Conservation (phyloP, 140 eudicot genomes). For the Stevia rebaudiana region DNA sequence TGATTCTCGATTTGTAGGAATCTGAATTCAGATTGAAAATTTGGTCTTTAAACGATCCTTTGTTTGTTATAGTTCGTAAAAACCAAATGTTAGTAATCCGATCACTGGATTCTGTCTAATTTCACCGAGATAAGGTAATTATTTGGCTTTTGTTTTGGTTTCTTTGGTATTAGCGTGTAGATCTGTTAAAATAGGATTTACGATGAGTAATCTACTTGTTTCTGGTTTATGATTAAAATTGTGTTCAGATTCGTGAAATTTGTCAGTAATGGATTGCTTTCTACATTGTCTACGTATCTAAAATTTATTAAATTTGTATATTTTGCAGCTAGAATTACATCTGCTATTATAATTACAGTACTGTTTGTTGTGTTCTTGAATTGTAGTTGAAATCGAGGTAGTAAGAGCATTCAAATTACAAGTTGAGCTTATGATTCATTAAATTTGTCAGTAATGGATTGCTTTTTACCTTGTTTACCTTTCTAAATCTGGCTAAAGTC, state of each 20-base stretch:
- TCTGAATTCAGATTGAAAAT: constrained; percentile 27
- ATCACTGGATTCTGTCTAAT: constrained; percentile 40
- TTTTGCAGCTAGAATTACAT: too few relatives aligned
- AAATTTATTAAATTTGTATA: background rate
- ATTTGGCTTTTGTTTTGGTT: background rate
- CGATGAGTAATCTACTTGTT: constrained; percentile 10
- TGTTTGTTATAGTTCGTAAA: constrained; percentile 24
- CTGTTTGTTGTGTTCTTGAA: background rate
- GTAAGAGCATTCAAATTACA: constrained; percentile 10
- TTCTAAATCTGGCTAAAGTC: too few relatives aligned
- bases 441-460: too few relatives aligned
- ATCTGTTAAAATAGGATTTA: constrained; percentile 41
- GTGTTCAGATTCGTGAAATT: constrained; percentile 16
- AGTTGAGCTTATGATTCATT: too few relatives aligned
- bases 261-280: too few relatives aligned
- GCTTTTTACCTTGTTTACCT: too few relatives aligned
- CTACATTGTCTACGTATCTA: too few relatives aligned
- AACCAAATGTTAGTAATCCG: constrained; percentile 37
- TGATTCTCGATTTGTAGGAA: constrained; percentile 34
- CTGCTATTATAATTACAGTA: background rate
- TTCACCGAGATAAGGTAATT: constrained; percentile 44
- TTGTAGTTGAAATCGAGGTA: constrained; percentile 26
- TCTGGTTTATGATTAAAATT: constrained; percentile 8
- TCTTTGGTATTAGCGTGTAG: constrained; percentile 33
- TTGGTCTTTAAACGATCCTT: constrained; percentile 36